phyloP scores from a whole-genome alignment of 306 rosid species.

The Citrullus colocynthis region DNA sequence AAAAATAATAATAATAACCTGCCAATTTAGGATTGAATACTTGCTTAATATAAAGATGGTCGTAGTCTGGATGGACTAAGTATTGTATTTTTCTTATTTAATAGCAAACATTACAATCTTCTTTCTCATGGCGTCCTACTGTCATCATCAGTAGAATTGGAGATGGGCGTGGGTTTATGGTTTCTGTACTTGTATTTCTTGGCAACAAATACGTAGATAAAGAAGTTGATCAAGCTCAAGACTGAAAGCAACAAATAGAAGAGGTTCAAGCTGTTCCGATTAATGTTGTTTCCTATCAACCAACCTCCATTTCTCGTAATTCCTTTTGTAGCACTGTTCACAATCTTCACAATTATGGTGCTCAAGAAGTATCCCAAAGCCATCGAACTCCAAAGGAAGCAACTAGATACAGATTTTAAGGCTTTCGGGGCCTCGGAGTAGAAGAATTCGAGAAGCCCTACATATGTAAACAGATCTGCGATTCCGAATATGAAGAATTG shows the following conservation, averaged over 20 bases:
- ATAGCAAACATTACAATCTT: no score
- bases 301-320: conserved; percentile 49
- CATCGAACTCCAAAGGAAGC: conserved; percentile 90
- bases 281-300: conserved; percentile 78
- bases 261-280: conserved; percentile 59
- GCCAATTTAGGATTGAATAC: no score
- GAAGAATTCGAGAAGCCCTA: conserved; percentile 82
- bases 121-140: background rate
- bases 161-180: background rate
- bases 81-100: no score
- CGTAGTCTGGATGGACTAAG: no score
- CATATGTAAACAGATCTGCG: conserved; percentile 79
- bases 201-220: conserved; percentile 42
- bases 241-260: conserved; percentile 71
- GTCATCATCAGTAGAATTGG: background rate
- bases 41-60: no score
- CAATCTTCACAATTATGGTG: conserved; percentile 57
- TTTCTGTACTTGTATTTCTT: conserved; percentile 57
- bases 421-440: conserved; percentile 77
- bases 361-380: conserved; percentile 73
- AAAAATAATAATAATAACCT: no score
- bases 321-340: conserved; percentile 50
- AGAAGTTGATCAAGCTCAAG: conserved; percentile 62
- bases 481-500: conserved; percentile 88
- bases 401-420: conserved; percentile 68